Base-by-base conservation (phyloP, 2,329 filamentous ascomycete species). In the Phyllosticta ampelicida region DNA sequence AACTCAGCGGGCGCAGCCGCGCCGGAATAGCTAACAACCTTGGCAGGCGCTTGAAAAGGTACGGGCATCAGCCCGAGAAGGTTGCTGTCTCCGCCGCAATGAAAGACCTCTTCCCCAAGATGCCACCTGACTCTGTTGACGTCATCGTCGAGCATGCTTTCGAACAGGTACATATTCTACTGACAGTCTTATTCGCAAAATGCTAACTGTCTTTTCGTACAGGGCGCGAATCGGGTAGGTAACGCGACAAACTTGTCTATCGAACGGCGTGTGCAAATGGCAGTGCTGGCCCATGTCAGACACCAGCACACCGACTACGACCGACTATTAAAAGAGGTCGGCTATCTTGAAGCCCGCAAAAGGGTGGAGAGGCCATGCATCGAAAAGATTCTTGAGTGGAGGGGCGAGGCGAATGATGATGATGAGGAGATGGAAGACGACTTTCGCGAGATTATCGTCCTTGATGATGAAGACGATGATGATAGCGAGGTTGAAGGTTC, bases 301-400 rank as follows among this genome's bases (percentile, higher is more conserved):
- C 83, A 86, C 65, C 68, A 74, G 13, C 83, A 85, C 64, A 86
- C 83, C 61, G 74, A 83, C 60, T 86, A 86, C 66, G 83, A 86
- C 67, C 74, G 75, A 51, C 73, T 84, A 49, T 71, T 86, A 44
- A 59, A 59, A 19, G 53, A 55, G 44, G 52, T 53, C 10, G 54
- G 54, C 36, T 53, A 53, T 19, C 53, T 51, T 20, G 54, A 53
- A 60, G 82, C 81, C 26, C 75, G 83, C 60, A 70, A 73, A 44
- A 66, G 73, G 36, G 80, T 85, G 21, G 81, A 85, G 67, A 76
- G 78, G 55, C 70, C 73, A 5, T 80, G 77, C 52, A 70, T 85
- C 20, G 74, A 77, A 20, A 82, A 80, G 65, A 70, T 86, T 51
- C 77, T 82, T 55, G 77, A 82, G 66, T 86, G 83, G 83, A 76